Evolutionary conservation across 805 yeast species (phyloP).

Genomic region (Debaryomyces hansenii): DNA sequence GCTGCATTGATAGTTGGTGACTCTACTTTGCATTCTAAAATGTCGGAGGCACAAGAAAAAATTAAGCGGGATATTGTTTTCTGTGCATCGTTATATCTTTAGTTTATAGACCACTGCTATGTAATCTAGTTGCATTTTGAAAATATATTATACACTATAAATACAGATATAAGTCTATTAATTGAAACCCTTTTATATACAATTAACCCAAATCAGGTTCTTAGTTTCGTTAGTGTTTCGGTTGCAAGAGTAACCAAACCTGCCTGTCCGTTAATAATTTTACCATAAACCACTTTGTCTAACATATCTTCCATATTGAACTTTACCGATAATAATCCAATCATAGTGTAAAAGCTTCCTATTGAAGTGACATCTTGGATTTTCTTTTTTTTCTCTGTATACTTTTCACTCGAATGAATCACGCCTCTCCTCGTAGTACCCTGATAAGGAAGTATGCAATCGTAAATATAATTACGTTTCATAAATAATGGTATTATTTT

Average conservation of each 20-base stretch:
- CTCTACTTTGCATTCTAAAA: constrained; percentile 81
- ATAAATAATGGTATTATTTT: constrained; percentile 27
- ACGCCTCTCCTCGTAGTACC: constrained; percentile 27
- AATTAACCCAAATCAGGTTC: not conserved
- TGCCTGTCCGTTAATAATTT: constrained; percentile 24
- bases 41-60: constrained; percentile 89
- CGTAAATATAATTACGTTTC: constrained; percentile 27
- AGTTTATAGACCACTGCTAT: constrained; percentile 10
- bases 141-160: constrained; percentile 1
- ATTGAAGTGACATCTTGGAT: constrained; percentile 25
- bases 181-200: not conserved
- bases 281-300: constrained; percentile 18
- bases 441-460: constrained; percentile 28
- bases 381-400: constrained; percentile 6
- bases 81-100: constrained; percentile 90
- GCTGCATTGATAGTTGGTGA: constrained; percentile 96
- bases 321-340: constrained; percentile 33
- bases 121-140: not conserved
- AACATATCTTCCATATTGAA: constrained; percentile 24
- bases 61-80: constrained; percentile 96
- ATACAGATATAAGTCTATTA: not conserved
- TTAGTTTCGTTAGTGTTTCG: constrained; percentile 1
- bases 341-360: constrained; percentile 38
- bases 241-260: constrained; percentile 30
- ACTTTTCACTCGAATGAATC: constrained; percentile 7